These are phyloP conservation scores for Clavispora phyllophila DNA, from an alignment of 805 yeast genomes.

Conservation along the genomic window DNA sequence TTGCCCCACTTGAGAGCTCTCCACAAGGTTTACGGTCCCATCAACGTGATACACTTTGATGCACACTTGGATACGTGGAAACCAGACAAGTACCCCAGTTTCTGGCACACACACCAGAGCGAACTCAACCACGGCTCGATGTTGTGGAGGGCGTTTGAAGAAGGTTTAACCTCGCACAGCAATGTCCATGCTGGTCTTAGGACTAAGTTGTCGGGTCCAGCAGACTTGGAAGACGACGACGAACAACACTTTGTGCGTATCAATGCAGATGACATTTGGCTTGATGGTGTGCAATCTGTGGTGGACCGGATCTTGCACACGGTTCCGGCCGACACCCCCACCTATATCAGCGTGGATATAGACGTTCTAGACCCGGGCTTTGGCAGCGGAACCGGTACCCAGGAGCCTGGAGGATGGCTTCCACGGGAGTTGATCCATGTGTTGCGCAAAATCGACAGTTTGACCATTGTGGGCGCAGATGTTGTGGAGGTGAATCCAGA, in stretches of 20 bases:
- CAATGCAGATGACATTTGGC: slow-evolving; percentile 69
- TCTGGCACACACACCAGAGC: slow-evolving; percentile 52
- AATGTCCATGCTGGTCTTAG: slow-evolving; percentile 76
- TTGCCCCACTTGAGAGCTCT: slow-evolving; percentile 69
- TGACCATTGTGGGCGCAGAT: slow-evolving; percentile 52
- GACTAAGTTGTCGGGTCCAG: slow-evolving; percentile 62
- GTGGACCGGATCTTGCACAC: slow-evolving; percentile 46
- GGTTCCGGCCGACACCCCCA: slow-evolving; percentile 61
- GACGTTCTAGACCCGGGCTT: slow-evolving; percentile 57
- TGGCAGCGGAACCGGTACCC: slow-evolving; percentile 56
- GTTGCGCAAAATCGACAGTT: slow-evolving; percentile 39
- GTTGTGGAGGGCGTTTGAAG: slow-evolving; percentile 76
- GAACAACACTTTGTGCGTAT: slow-evolving; percentile 65
- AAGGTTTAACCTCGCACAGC: slow-evolving; percentile 53
- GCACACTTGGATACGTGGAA: slow-evolving; percentile 83
- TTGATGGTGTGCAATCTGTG: slow-evolving; percentile 57
- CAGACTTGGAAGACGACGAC: slow-evolving; percentile 57
- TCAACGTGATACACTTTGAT: slow-evolving; percentile 76
- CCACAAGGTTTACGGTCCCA: slow-evolving; percentile 54
- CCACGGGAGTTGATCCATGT: slow-evolving; percentile 51
- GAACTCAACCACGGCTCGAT: slow-evolving; percentile 80
- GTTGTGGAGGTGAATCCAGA: slow-evolving; percentile 60
- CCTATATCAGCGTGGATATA: slow-evolving; percentile 74
- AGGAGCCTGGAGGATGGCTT: slow-evolving; percentile 55
- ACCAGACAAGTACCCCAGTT: slow-evolving; percentile 64